phyloP scores from a whole-genome alignment of 441 rosid genomes.

The Populus hybrid region DNA sequence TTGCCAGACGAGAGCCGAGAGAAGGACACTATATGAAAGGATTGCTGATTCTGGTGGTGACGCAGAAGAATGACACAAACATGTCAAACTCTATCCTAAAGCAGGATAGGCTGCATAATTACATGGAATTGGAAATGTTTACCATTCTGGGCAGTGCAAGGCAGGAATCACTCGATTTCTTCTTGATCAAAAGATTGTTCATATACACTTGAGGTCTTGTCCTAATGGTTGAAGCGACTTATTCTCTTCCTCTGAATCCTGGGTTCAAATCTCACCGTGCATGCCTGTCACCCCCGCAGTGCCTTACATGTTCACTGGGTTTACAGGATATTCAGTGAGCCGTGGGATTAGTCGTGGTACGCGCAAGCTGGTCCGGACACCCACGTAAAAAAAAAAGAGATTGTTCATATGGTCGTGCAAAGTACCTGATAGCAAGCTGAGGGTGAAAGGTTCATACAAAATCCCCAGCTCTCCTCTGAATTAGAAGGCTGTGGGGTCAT shows the following conservation, averaged over 20 bases:
- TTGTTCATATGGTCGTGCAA: not conserved
- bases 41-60: not conserved
- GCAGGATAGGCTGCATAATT: not conserved
- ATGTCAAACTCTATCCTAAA: not conserved
- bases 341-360: too few relatives aligned
- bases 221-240: too few relatives aligned
- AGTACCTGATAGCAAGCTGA: not conserved
- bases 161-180: not conserved
- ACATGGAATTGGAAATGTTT: not conserved
- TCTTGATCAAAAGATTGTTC: not conserved
- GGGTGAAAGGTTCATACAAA: not conserved
- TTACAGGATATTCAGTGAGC: too few relatives aligned
- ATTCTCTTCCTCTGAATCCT: too few relatives aligned
- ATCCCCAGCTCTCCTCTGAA: not conserved
- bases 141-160: not conserved
- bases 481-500: conserved; percentile 13
- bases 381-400: not conserved
- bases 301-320: too few relatives aligned
- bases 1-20: not conserved
- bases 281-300: too few relatives aligned
- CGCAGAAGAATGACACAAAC: not conserved
- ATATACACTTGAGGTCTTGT: too few relatives aligned
- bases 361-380: too few relatives aligned
- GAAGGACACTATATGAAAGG: too few relatives aligned
- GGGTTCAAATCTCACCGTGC: too few relatives aligned